Conservation (phyloP, 169 alveolate genomes). For the Plasmodium gaboni region DNA sequence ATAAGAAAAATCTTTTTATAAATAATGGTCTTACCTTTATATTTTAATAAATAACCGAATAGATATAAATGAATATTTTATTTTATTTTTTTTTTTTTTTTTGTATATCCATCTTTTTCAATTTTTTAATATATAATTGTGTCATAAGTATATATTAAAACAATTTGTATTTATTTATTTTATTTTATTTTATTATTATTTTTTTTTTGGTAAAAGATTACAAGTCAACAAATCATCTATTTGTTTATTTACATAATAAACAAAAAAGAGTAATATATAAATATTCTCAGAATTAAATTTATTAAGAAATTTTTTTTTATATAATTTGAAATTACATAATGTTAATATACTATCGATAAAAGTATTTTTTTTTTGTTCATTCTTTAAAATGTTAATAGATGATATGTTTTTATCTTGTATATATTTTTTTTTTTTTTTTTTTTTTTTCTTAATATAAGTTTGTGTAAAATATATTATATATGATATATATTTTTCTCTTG, state of each 20-base stretch:
- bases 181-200: neutral
- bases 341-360: conserved; percentile 8
- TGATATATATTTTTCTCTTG: conserved; percentile 2
- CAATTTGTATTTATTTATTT: neutral
- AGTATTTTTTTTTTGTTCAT: neutral
- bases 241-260: conserved; percentile 27
- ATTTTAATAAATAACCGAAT: conserved; percentile 12
- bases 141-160: neutral
- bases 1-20: conserved; percentile 61
- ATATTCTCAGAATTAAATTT: conserved; percentile 68
- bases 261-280: conserved; percentile 58
- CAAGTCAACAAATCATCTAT: conserved; percentile 5
- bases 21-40: conserved; percentile 60
- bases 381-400: neutral
- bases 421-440: conserved; percentile 1
- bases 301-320: conserved; percentile 60
- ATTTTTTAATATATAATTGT: neutral
- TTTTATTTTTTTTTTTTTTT: neutral
- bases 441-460: conserved; percentile 37
- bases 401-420: neutral
- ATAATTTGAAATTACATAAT: conserved; percentile 54
- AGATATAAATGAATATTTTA: neutral
- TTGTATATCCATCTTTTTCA: neutral
- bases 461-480: conserved; percentile 22
- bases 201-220: neutral